Evolutionary conservation across 495 filamentous ascomycete species (phyloP).

Genomic region (Tuber melanosporum): DNA sequence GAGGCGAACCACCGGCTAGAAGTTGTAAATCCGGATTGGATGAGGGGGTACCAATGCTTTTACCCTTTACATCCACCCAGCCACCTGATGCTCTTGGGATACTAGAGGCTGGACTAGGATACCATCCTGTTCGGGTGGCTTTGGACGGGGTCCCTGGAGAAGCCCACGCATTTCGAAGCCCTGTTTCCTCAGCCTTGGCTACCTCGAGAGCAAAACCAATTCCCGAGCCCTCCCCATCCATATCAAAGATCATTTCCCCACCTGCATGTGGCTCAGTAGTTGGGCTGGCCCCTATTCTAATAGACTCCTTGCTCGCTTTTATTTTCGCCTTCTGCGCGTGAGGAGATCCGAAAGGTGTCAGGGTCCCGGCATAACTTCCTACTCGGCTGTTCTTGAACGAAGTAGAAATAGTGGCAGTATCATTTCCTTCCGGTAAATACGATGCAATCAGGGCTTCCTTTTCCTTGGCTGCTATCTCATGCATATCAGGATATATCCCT

Average conservation of each 20-base stretch:
- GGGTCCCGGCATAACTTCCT: conserved; percentile 6
- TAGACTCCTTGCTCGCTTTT: conserved; percentile 46
- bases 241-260: conserved; percentile 83
- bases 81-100: conserved; percentile 18
- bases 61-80: conserved; percentile 44
- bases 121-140: conserved; percentile 17
- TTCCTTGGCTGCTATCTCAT: conserved; percentile 50
- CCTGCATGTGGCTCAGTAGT: conserved; percentile 59
- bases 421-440: conserved; percentile 22
- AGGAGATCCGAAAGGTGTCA: conserved; percentile 44
- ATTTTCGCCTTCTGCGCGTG: conserved; percentile 51
- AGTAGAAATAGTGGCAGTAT: background rate
- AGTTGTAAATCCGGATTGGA: conserved; percentile 3
- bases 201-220: background rate
- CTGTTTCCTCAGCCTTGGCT: background rate
- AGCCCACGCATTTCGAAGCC: background rate
- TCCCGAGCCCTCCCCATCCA: conserved; percentile 68
- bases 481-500: conserved; percentile 60
- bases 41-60: conserved; percentile 31
- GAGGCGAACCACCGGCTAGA: background rate
- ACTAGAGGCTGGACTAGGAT: conserved; percentile 12
- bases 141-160: conserved; percentile 33
- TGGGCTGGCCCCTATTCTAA: conserved; percentile 49
- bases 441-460: conserved; percentile 50
- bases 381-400: conserved; percentile 15